These are phyloP conservation scores for Sambucus nigra DNA, from an alignment of 129 eudicot genomes.

Conservation along the genomic window DNA sequence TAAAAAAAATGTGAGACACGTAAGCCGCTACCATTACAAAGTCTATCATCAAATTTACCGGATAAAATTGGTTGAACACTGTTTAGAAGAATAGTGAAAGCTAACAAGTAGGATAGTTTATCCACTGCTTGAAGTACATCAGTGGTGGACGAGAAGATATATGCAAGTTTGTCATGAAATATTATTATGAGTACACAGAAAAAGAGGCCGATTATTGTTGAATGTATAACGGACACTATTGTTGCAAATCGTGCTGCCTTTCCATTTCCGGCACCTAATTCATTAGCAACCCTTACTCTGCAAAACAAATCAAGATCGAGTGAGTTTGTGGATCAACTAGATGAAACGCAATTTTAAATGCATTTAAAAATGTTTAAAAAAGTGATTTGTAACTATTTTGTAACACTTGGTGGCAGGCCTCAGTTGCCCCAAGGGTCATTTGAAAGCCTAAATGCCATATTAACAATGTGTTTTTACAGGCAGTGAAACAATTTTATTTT, in stretches of 20 bases:
- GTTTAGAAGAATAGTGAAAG: constrained; percentile 3
- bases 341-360: too few species aligned
- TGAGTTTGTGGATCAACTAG: too few species aligned
- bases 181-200: constrained; percentile 5
- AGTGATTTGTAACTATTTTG: too few species aligned
- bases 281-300: constrained; percentile 15
- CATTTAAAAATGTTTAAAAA: too few species aligned
- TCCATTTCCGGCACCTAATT: constrained; percentile 20
- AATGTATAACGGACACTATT: constrained; percentile 4
- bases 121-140: constrained; percentile 12
- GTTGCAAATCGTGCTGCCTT: constrained; percentile 20
- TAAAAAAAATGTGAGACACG: neutral
- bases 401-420: too few species aligned
- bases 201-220: constrained; percentile 10
- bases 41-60: neutral
- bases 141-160: constrained; percentile 3
- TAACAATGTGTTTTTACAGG: too few species aligned
- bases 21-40: neutral
- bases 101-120: constrained; percentile 15
- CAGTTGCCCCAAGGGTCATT: too few species aligned
- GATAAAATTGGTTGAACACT: neutral
- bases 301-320: neutral
- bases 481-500: too few species aligned
- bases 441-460: too few species aligned
- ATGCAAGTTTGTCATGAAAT: constrained; percentile 2